Evolutionary conservation across 2,329 filamentous ascomycete species (phyloP).

Genomic region (Pyricularia grisea): DNA sequence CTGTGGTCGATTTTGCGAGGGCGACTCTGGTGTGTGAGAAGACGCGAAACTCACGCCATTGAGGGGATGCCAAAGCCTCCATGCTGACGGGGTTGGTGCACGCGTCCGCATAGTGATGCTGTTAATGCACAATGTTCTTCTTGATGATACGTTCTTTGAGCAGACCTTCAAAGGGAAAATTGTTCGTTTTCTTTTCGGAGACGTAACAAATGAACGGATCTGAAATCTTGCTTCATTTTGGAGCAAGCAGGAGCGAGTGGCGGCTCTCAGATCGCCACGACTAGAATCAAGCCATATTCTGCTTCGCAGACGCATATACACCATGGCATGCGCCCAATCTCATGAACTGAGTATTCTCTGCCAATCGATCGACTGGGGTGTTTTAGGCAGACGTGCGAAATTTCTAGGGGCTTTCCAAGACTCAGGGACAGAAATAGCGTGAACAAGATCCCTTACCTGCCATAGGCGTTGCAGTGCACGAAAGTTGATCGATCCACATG

Average conservation of each 20-base stretch:
- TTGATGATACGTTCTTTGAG: background rate
- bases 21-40: slow-evolving; percentile 6
- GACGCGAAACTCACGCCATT: slow-evolving; percentile 19
- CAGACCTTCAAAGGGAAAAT: background rate
- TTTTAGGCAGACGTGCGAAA: background rate
- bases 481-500: background rate
- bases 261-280: background rate
- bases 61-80: slow-evolving; percentile 25
- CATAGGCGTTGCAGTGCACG: no score
- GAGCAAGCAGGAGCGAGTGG: background rate
- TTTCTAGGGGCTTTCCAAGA: background rate
- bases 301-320: background rate
- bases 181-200: background rate
- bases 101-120: slow-evolving; percentile 1
- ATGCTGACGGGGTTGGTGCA: slow-evolving; percentile 6
- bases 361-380: background rate
- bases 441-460: background rate
- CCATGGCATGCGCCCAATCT: background rate
- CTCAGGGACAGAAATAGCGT: background rate
- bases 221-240: background rate
- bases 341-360: background rate
- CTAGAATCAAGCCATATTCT: slow-evolving; percentile 2
- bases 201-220: background rate
- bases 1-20: background rate
- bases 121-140: background rate